These are phyloP conservation scores for Verticillium klebahnii DNA, from an alignment of 2,329 filamentous ascomycete genomes.

Conservation along the genomic window DNA sequence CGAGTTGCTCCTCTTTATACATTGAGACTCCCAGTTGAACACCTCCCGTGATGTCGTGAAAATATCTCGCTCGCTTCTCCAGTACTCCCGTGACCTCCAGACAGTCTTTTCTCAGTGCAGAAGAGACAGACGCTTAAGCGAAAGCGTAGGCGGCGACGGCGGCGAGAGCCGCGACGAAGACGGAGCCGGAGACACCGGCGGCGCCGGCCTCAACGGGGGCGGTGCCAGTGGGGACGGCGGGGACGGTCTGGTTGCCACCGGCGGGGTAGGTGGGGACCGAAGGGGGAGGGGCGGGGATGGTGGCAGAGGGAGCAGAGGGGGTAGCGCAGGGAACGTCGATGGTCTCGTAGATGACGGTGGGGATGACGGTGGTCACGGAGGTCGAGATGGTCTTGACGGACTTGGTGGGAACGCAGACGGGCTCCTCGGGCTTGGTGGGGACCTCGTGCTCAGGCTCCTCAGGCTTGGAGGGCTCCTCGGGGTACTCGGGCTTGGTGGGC, in stretches of 20 bases:
- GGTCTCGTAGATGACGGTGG: conserved; percentile 46
- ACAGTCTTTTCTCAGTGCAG: conserved; percentile 3
- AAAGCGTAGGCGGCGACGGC: conserved; percentile 50
- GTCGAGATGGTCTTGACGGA: conserved; percentile 50
- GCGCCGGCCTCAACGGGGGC: conserved; percentile 46
- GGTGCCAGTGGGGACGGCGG: conserved; percentile 19
- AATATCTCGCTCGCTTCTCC: conserved; percentile 12
- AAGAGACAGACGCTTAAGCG: conserved; percentile 36
- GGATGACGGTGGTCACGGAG: conserved; percentile 51
- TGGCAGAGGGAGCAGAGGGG: conserved; percentile 17
- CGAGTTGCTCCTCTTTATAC: conserved; percentile 23
- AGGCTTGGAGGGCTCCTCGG: conserved; percentile 8
- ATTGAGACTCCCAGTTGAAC: conserved; percentile 13
- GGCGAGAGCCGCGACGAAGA: conserved; percentile 48
- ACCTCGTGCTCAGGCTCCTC: conserved; percentile 1
- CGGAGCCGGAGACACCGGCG: conserved; percentile 47
- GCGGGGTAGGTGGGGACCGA: conserved; percentile 6
- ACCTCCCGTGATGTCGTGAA: conserved; percentile 22
- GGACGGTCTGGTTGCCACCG: conserved; percentile 10
- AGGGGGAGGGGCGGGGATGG: conserved; percentile 14
- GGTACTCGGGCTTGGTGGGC: conserved; percentile 9
- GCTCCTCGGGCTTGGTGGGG: conserved; percentile 14
- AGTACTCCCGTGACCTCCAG: conserved; percentile 14
- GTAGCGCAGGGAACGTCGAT: conserved; percentile 36
- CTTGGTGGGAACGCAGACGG: conserved; percentile 24